Conservation (phyloP, 75 land plant species). For the Adiantum capillusveneris region DNA sequence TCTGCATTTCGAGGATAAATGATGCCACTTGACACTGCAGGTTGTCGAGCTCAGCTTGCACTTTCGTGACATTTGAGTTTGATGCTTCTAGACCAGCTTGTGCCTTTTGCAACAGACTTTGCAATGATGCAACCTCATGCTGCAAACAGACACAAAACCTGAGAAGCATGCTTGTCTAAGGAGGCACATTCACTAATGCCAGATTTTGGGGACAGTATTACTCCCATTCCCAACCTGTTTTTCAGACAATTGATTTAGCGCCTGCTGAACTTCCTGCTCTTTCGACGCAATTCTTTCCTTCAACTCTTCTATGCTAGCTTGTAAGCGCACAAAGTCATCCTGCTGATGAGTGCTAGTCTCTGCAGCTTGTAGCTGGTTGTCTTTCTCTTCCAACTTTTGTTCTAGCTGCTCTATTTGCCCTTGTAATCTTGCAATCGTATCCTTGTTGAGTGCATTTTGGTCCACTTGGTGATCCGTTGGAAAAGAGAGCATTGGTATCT, state of each 20-base stretch:
- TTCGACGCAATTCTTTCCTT: background rate
- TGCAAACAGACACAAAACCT: background rate
- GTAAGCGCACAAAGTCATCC: background rate
- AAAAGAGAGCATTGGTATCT: conserved; percentile 5
- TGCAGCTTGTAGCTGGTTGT: background rate
- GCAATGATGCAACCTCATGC: background rate
- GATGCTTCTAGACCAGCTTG: background rate
- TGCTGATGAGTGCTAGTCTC: background rate
- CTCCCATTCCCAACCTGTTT: background rate
- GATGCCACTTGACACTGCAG: background rate
- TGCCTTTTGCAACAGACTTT: background rate
- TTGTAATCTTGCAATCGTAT: background rate
- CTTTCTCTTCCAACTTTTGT: background rate
- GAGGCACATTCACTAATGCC: background rate
- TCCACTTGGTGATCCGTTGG: background rate
- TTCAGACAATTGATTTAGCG: background rate
- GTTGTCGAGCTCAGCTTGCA: background rate
- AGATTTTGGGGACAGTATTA: too few relatives aligned
- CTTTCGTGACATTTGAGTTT: background rate
- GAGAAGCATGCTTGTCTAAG: background rate
- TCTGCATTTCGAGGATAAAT: background rate
- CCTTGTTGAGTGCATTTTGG: background rate
- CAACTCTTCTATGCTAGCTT: background rate
- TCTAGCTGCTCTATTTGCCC: background rate
- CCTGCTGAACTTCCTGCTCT: background rate